Conservation (phyloP, 768 basidiomycete genomes). For the Auricularia sp. region DNA sequence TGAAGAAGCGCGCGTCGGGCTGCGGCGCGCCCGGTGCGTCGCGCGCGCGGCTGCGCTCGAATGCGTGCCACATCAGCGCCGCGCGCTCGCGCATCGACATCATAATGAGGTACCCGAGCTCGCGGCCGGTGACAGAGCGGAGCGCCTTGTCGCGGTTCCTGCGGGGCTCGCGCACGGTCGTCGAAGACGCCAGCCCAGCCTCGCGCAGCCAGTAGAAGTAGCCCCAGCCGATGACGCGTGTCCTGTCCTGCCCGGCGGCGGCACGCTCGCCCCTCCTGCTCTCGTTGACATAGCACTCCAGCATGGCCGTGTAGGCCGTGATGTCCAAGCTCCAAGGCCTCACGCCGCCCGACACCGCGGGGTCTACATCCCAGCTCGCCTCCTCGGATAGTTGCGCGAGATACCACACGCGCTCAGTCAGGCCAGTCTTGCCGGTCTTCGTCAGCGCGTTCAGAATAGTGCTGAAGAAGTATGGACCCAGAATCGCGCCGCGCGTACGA, state of each 20-base stretch:
- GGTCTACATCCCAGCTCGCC: conserved; percentile 34
- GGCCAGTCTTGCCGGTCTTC: conserved; percentile 42
- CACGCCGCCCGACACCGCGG: conserved; percentile 13
- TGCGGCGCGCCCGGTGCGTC: conserved; percentile 24
- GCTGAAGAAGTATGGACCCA: conserved; percentile 52
- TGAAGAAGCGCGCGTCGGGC: conserved; percentile 61
- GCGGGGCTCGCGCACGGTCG: background rate
- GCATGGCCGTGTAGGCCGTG: conserved; percentile 62
- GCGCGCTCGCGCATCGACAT: conserved; percentile 28
- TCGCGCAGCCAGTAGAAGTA: background rate
- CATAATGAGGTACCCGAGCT: conserved; percentile 25
- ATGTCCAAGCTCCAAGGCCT: conserved; percentile 57
- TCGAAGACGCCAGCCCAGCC: background rate
- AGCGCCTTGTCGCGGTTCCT: background rate
- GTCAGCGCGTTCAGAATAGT: conserved; percentile 48
- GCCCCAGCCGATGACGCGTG: conserved; percentile 1
- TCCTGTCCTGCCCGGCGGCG: background rate
- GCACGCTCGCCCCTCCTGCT: conserved; percentile 4
- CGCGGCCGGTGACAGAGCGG: background rate
- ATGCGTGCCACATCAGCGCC: conserved; percentile 12
- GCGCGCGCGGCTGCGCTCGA: background rate
- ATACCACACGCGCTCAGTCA: conserved; percentile 56
- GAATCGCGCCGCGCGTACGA: background rate
- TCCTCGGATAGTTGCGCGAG: conserved; percentile 50
- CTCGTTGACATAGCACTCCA: conserved; percentile 41